Conservation (phyloP, 768 basidiomycete genomes). For the Boletellus sp. region DNA sequence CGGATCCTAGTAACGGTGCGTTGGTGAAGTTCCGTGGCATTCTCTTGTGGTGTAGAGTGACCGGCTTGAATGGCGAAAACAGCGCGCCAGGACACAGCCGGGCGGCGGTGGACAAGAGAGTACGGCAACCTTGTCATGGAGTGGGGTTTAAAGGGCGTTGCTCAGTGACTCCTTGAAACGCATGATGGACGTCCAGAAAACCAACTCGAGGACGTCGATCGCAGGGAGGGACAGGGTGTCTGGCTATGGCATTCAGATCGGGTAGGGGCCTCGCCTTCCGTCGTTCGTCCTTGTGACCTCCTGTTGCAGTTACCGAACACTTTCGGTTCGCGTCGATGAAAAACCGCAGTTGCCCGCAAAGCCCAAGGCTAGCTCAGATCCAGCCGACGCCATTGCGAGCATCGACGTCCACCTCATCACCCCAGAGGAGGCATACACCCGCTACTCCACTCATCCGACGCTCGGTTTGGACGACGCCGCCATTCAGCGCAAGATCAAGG, state of each 20-base stretch:
- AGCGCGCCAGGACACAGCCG: constrained; percentile 1
- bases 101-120: neutral
- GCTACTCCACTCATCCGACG: constrained; percentile 40
- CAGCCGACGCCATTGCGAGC: constrained; percentile 37
- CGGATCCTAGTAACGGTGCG: neutral
- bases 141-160: no score
- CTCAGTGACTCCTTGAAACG: no score
- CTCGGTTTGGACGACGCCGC: constrained; percentile 47
- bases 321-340: constrained; percentile 44
- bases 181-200: constrained; percentile 18
- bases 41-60: neutral
- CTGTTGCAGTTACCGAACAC: constrained; percentile 37
- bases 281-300: neutral
- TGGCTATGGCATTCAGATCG: constrained; percentile 30
- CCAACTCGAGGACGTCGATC: constrained; percentile 14
- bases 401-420: constrained; percentile 49
- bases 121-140: no score
- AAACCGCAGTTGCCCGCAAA: constrained; percentile 15
- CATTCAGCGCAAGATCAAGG: constrained; percentile 36
- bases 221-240: constrained; percentile 12
- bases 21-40: neutral
- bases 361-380: constrained; percentile 25
- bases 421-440: constrained; percentile 39
- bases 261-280: neutral
- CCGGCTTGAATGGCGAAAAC: constrained; percentile 21